Evolutionary conservation across 164 flowering plant genomes (phyloP), one percentile per base, ranked within the genome.

Genomic region (Aristolochia contorta): DNA sequence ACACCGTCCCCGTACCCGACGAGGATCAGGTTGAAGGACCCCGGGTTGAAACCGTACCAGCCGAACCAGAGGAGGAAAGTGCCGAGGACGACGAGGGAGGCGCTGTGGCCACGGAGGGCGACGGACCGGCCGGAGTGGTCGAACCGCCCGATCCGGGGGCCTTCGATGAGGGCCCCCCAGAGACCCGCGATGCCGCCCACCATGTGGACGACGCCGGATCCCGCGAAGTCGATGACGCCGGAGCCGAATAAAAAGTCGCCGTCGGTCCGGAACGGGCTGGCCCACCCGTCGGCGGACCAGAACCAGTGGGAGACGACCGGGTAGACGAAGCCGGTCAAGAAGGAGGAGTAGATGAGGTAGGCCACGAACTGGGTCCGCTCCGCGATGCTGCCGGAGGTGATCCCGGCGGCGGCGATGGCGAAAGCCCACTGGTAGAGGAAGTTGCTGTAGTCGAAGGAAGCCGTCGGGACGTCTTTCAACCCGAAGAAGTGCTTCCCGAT

Each of bases 361-460:
- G 94, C 87, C 1, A 80, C 84, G 67, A 86, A 86, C 65, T 86
- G 94, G 15, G 94, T 86, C 13, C 94, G 58, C 66, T 86, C 89
- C 2, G 93, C 93, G 14, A 86, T 84, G 8, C 89, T 84, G 12
- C 93, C 93, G 56, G 80, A 75, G 65, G 89, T 86, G 51, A 84
- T 86, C 0, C 94, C 94, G 20, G 94, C 94, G n/a, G 86, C 94
- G 0, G 94, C 94, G 12, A 86, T 86, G 16, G 94, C 89, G 57
- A 86, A 84, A 22, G 89, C 86, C 89, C 94, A 86, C 63, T 86
- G 94, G 59, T 74, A 86, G 2, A 86, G 73, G 58, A 86, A 86
- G 51, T 49, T 46, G 37, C 77, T 67, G 70, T 77, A 86, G 54
- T 86, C 94, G 32, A 55, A 65, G 41, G n/a, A 0, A 0, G 37